Base-by-base conservation (phyloP, 305 asterid genomes). In the Fraxinus velutina region DNA sequence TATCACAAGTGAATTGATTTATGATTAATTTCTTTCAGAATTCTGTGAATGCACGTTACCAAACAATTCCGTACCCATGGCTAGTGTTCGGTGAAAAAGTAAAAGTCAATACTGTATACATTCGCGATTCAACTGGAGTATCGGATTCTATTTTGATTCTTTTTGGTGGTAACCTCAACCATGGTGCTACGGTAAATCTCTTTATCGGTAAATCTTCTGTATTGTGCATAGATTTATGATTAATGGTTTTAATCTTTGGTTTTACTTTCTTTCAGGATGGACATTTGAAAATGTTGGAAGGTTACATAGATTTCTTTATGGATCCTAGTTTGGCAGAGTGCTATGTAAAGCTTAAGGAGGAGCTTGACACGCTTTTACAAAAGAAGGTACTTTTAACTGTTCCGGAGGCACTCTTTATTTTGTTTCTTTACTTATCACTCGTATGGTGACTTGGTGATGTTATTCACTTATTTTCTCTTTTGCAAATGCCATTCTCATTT, bases 101-200 rank as follows among this genome's bases (percentile, higher is more conserved):
- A 87, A 96, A 96, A 92, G 98, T 96, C 83, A 96, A 96, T 86
- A 88, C 95, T 2, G 98, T 96, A 74, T 96, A 93, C 86, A 87
- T 94, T 86, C 98, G 99, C n/a, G 99, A 96, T 88, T 96, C 98
- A 4, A 93, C 99, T 82, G 99, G 99, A 84, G 97, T 96, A 83
- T 93, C 99, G 60, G 99, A 96, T 93, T 96, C 99, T 21, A 90
- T 92, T 85, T 89, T 96, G 91, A 93, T 96, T 87, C 96, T 96
- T 57, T 96, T 96, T 85, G 99, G 99, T 82, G 97, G 99, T 86
- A 81, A 85, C 83, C 90, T 96, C 39, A 88, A 76, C 83, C 29
- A 81, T 75, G 97, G 97, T 71, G 82, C 90, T 71, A 82, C 30
- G 98, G 99, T 96, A 96, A 81, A 17, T 81, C 81, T 83, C 78